These are phyloP conservation scores for Pichia manshurica DNA, from an alignment of 805 yeast genomes.

Conservation along the genomic window DNA sequence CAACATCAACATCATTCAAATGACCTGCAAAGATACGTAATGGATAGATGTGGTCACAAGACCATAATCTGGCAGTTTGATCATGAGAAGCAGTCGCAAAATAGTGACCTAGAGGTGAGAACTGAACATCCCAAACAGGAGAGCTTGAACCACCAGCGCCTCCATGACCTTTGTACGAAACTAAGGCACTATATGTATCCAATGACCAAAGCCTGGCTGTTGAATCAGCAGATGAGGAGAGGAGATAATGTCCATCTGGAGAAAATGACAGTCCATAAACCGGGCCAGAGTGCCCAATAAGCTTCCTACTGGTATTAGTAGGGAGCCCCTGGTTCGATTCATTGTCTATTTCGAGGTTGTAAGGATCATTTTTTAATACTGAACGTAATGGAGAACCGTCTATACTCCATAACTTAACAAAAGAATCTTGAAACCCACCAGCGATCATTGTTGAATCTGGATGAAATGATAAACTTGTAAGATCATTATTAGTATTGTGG, in stretches of 20 bases:
- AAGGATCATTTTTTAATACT: conserved; percentile 48
- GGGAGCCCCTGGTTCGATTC: conserved; percentile 27
- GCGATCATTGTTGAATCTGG: conserved; percentile 84
- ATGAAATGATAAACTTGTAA: conserved; percentile 83
- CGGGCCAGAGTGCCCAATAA: conserved; percentile 92
- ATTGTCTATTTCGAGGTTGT: conserved; percentile 25
- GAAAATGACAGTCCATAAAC: conserved; percentile 87
- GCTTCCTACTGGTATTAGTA: conserved; percentile 36
- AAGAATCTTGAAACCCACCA: conserved; percentile 91
- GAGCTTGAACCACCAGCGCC: conserved; percentile 41
- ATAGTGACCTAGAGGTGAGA: conserved; percentile 93
- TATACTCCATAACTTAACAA: conserved; percentile 84
- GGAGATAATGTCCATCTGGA: conserved; percentile 77
- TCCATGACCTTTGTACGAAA: conserved; percentile 85
- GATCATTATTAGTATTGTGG: conserved; percentile 86
- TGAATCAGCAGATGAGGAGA: conserved; percentile 86
- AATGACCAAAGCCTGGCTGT: conserved; percentile 91
- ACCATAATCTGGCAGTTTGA: conserved; percentile 96
- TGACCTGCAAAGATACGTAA: conserved; percentile 96
- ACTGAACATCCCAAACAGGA: conserved; percentile 96
- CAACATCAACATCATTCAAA: conserved; percentile 91
- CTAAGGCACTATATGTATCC: conserved; percentile 84
- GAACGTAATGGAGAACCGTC: conserved; percentile 82
- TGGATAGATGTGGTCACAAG: conserved; percentile 96
- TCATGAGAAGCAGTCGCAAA: conserved; percentile 98